Evolutionary conservation across 2,329 filamentous ascomycete species (phyloP), one percentile per base, ranked within the genome.

Genomic region (Epichloe aotearoae): DNA sequence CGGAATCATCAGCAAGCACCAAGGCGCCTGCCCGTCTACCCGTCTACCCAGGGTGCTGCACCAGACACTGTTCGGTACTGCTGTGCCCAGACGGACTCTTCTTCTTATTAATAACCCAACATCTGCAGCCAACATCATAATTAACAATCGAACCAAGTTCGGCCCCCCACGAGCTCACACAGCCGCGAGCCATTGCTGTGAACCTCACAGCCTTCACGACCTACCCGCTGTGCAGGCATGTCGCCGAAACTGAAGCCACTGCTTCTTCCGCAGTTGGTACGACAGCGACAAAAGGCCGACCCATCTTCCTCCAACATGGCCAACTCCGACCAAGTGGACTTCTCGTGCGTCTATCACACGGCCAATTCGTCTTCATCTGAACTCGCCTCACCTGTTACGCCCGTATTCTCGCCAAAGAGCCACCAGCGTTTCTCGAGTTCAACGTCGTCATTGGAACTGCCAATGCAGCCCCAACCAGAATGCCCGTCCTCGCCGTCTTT

Each of bases 341-440:
- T 61, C 47, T 57, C 62, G 19, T 67, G 67, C 54, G 64, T 70
- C 55, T 73, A 72, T 59, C 70, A 71, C 58, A 70, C 66, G 47
- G 66, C 72, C 50, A 75, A 76, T 60, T 79, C 76, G 4, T 81
- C 76, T 17, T 73, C 74, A 11, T 88, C 85, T 19, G 84, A 86
- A 57, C 72, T 82, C 57, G 78, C 80, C 12, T 83, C 84, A 19
- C 85, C 85, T 48, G 70, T 83, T 38, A 87, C 84, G 41, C 83
- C 85, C 20, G 86, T 82, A 17, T 86, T 85, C 61, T 83, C 76
- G 3, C 66, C 82, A 46, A 77, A 77, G 53, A 78, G 79, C 36
- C 82, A 85, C 64, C 69, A 77, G 46, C 77, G 82, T 58, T 80
- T 79, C 58, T 77, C 82, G 23, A 91, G 87, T 68, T 93, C 88